Base-by-base conservation (phyloP, 805 yeast genomes). In the Candida coleopterorum region DNA sequence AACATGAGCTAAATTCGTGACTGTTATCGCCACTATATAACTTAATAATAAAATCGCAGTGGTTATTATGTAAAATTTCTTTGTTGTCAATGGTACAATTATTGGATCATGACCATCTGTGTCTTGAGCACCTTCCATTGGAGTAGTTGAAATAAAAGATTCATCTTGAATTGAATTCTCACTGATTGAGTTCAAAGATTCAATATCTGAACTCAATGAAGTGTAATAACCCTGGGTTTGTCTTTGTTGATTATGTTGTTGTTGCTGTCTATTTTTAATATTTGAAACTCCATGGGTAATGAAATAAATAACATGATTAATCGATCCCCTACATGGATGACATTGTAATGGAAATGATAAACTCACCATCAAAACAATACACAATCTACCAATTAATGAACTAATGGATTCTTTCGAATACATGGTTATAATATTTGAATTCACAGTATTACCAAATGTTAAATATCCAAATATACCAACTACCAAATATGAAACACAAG, bases 341-440 rank as follows among this genome's bases (percentile, higher is more conserved):
- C 86, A 82, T 70, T 84, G 78, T 40, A 85, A 67, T 11, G 95
- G 94, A 58, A 70, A 85, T 4, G 88, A 79, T 27, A 85, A 62
- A n/a, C 79, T 62, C 11, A 85, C 84, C 89, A 84, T 82, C 14
- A 79, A 55, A 1, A 80, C 84, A 24, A 85, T 65, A 29, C 83
- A 68, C 23, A 75, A 64, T 44, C 83, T 72, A 5, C 86, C 93
- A 32, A 65, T 52, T 23, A 64, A 52, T 2, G 81, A 68, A 35
- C 70, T 60, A 9, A 67, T 47, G 2, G 77, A 68, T 38, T 71
- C 63, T 6, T 69, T 64, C 25, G 81, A 74, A 50, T 84, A 85
- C 72, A 81, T 74, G 40, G 83, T 58, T 36, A 85, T 72, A 46
- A 85, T 75, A 53, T 85, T 85, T 15, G 89, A 90, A 22, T 62